Conservation (phyloP, 495 filamentous ascomycete species). For the Amniculicola lignicola region DNA sequence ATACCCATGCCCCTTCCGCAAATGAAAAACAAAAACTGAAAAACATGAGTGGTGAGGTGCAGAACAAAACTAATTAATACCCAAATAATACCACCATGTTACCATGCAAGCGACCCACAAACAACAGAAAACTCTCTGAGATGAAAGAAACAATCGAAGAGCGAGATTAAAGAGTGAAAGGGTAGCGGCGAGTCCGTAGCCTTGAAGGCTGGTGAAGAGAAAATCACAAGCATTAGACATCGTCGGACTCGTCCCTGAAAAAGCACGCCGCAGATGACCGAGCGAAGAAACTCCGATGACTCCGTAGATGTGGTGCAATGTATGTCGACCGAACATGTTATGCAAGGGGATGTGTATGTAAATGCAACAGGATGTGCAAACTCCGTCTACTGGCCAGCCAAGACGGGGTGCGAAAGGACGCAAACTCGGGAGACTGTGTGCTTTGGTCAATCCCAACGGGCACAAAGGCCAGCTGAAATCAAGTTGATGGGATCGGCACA, state of each 20-base stretch:
- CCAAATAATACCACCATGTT: neutral
- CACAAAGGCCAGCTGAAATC: neutral
- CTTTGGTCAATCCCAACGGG: neutral
- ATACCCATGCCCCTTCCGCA: neutral
- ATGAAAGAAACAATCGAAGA: conserved; percentile 1
- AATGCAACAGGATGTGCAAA: conserved; percentile 20
- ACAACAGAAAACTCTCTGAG: neutral
- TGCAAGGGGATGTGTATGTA: conserved; percentile 25
- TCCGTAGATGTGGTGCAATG: conserved; percentile 1
- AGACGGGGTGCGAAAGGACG: conserved; percentile 14
- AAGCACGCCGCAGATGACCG: no score
- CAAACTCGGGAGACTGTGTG: neutral
- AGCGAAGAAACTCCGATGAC: conserved; percentile 16
- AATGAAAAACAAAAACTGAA: neutral
- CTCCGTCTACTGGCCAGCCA: conserved; percentile 28
- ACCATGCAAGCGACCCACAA: neutral
- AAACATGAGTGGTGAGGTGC: neutral
- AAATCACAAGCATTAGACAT: no score
- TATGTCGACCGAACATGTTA: conserved; percentile 22
- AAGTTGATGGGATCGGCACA: neutral
- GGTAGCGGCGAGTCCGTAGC: neutral
- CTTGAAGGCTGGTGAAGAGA: neutral
- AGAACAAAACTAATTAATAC: neutral
- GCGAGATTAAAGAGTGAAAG: neutral
- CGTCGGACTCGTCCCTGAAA: no score